Conservation (phyloP, 495 filamentous ascomycete genomes). For the Neurospora tetrasperma region DNA sequence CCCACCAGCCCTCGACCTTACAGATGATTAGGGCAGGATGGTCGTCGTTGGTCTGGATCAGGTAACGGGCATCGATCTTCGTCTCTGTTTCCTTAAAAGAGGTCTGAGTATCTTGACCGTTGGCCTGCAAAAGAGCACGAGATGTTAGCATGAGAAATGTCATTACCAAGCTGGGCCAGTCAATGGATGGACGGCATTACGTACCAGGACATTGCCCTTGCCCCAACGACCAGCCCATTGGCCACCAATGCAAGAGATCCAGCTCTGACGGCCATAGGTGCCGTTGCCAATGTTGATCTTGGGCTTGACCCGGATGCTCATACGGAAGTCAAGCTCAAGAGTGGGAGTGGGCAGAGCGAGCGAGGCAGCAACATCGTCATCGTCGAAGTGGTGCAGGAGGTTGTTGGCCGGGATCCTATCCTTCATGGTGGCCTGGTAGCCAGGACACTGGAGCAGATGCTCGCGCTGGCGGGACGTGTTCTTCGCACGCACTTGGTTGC, state of each 20-base stretch:
- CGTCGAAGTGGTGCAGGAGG: conserved; percentile 21
- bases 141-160: neutral
- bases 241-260: conserved; percentile 21
- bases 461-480: conserved; percentile 25
- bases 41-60: conserved; percentile 24
- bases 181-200: neutral
- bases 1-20: conserved; percentile 23
- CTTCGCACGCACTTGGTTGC: conserved; percentile 21
- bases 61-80: conserved; percentile 17
- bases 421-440: conserved; percentile 16
- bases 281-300: conserved; percentile 15
- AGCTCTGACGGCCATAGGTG: conserved; percentile 12
- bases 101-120: conserved; percentile 22
- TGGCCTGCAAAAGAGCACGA: conserved; percentile 5
- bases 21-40: conserved; percentile 19
- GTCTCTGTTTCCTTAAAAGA: conserved; percentile 16
- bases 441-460: conserved; percentile 17
- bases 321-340: conserved; percentile 20
- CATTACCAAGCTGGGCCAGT: neutral
- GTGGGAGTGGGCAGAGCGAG: conserved; percentile 17
- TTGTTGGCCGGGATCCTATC: conserved; percentile 21
- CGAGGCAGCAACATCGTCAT: conserved; percentile 20
- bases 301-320: conserved; percentile 23
- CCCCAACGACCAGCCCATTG: conserved; percentile 23
- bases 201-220: conserved; percentile 19